Conservation (phyloP, 169 alveolate species). For the Plasmodium vinckei region DNA sequence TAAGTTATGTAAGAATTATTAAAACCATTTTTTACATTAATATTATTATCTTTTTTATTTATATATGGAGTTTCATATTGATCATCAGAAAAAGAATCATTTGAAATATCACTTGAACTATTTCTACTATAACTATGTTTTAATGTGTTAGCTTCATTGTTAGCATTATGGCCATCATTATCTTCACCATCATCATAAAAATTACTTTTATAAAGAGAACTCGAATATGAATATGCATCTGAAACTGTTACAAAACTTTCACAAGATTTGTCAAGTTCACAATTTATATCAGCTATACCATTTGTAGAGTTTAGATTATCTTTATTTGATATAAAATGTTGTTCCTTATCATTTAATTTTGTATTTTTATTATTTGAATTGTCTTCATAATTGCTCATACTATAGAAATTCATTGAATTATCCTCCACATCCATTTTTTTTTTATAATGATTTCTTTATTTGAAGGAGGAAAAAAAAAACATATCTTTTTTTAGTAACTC, state of each 20-base stretch:
- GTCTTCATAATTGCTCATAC: constrained; percentile 48
- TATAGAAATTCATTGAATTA: constrained; percentile 23
- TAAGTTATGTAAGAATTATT: constrained; percentile 14
- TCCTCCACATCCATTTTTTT: constrained; percentile 64
- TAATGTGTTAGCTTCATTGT: constrained; percentile 8
- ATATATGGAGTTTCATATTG: constrained; percentile 31
- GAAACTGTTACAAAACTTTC: constrained; percentile 64
- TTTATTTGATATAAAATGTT: neutral
- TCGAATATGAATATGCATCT: constrained; percentile 38
- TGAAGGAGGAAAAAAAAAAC: neutral
- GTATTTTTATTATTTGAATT: constrained; percentile 18
- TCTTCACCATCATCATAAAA: constrained; percentile 37
- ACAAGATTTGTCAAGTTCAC: constrained; percentile 14
- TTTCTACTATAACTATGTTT: neutral
- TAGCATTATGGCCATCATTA: neutral
- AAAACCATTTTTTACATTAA: constrained; percentile 19
- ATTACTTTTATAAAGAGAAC: constrained; percentile 37
- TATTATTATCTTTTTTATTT: constrained; percentile 37
- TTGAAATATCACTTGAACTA: constrained; percentile 9
- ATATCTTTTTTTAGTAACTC: constrained; percentile 4
- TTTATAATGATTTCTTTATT: constrained; percentile 3
- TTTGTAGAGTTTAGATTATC: neutral
- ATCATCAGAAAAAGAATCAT: constrained; percentile 37
- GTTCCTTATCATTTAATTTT: constrained; percentile 16
- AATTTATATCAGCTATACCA: neutral